phyloP scores from a whole-genome alignment of 345 rosid species.

The Adansonia digitata region DNA sequence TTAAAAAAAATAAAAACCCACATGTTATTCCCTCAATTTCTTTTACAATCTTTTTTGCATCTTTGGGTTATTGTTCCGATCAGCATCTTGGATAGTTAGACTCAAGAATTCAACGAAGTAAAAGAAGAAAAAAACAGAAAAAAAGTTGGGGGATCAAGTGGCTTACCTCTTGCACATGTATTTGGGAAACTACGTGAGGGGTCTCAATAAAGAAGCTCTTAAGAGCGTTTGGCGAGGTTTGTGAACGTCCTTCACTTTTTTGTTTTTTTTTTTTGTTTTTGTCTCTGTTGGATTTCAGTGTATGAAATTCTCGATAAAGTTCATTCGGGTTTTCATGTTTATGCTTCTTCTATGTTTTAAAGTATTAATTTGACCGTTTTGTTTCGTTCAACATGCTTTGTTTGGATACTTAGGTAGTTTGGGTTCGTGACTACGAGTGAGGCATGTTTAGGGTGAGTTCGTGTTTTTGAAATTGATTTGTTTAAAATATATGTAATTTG shows the following conservation, averaged over 20 bases:
- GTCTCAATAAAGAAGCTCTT: constrained; percentile 89
- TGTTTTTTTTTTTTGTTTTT: not conserved
- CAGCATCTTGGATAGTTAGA: not conserved
- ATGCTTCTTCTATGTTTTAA: not conserved
- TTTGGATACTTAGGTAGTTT: not conserved
- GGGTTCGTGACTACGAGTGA: not conserved
- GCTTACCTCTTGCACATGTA: constrained; percentile 78
- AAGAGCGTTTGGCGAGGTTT: constrained; percentile 95
- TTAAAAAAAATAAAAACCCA: no score
- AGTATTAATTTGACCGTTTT: not conserved
- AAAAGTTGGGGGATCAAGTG: constrained; percentile 98
- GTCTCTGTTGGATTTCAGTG: not conserved
- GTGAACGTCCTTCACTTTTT: no score
- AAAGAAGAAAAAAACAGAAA: not conserved
- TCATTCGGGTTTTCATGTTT: not conserved
- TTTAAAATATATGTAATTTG: not conserved
- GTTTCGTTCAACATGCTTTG: not conserved
- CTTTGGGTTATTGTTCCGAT: not conserved
- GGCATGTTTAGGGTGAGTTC: not conserved
- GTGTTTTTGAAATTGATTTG: not conserved
- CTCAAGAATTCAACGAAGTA: not conserved
- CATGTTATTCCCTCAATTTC: not conserved
- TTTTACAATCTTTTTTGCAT: constrained; percentile 6
- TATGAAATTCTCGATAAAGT: not conserved
- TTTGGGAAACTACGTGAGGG: constrained; percentile 83